Evolutionary conservation across 164 flowering plant genomes (phyloP).

Genomic region (grape (Vitis vinifera)): ASM3070453v1 NC_081819.1:21605501-21606000

Average conservation of each 20-base stretch:
- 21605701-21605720: neutral
- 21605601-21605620: neutral
- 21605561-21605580: neutral
- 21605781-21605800: conserved; percentile 99
- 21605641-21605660: conserved; percentile 1
- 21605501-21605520: no score
- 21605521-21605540: no score
- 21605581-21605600: neutral
- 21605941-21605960: no score
- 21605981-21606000: no score
- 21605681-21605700: neutral
- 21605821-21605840: conserved; percentile 99
- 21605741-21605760: conserved; percentile 68
- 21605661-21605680: neutral
- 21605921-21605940: neutral
- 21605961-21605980: no score
- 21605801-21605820: conserved; percentile 99
- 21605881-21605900: conserved; percentile 21
- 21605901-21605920: conserved; percentile 6
- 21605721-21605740: conserved; percentile 20
- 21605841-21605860: conserved; percentile 95
- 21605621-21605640: neutral
- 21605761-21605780: conserved; percentile 97
- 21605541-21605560: no score
- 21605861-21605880: conserved; percentile 99